Evolutionary conservation across 2,329 filamentous ascomycete species (phyloP).

Genomic region (Colletotrichum tanaceti): DNA sequence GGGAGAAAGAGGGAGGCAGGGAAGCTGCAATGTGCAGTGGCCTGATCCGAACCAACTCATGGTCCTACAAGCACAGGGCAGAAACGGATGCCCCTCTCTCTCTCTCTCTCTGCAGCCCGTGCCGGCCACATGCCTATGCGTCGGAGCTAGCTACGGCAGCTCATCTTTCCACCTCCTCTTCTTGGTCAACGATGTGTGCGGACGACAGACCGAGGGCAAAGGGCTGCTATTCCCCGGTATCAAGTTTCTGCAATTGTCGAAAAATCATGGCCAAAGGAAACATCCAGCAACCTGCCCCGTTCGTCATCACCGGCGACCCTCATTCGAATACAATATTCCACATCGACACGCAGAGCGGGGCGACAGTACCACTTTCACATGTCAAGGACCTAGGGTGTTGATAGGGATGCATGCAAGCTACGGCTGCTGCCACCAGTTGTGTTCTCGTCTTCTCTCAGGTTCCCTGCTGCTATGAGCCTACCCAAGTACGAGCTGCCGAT

Average conservation of each 20-base stretch:
- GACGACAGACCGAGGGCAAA: not conserved
- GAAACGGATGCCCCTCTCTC: not conserved
- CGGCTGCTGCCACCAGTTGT: constrained; percentile 6
- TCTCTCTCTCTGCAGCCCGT: not conserved
- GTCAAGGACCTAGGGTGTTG: constrained; percentile 27
- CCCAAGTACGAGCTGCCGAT: constrained; percentile 8
- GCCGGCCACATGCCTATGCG: not conserved
- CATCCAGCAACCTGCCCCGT: not conserved
- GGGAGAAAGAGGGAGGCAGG: not conserved
- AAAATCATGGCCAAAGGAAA: constrained; percentile 7
- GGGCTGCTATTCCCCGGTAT: not conserved
- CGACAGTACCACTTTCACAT: constrained; percentile 37
- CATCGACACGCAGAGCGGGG: constrained; percentile 22
- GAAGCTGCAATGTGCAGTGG: not conserved
- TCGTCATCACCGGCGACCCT: not conserved
- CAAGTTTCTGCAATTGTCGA: constrained; percentile 10
- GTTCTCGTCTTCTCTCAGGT: not conserved
- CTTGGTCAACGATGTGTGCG: not conserved
- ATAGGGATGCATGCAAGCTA: constrained; percentile 33
- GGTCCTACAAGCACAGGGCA: constrained; percentile 1
- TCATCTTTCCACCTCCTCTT: not conserved
- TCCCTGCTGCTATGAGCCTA: not conserved
- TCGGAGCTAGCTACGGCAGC: not conserved
- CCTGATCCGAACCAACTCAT: constrained; percentile 1
- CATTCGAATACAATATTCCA: not conserved